These are phyloP conservation scores for Vaccinium macrocarpon DNA, from an alignment of 148 eudicot genomes.

Conservation along the genomic window DNA sequence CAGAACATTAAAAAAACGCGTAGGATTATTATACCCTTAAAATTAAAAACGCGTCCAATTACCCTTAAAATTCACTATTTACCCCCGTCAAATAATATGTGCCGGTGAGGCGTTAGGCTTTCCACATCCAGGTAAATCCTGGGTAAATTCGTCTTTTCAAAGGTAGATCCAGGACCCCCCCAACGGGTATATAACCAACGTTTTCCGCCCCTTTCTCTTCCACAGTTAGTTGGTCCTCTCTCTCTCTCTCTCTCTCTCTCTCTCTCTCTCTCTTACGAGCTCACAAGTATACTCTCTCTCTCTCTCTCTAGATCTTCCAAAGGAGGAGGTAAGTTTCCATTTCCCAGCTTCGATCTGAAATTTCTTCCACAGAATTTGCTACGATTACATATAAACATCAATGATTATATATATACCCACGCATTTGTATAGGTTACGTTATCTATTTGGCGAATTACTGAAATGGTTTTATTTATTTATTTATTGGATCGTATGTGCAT, in stretches of 20 bases:
- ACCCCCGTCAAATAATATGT: background rate
- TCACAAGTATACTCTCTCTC: background rate
- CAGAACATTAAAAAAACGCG: slow-evolving; percentile 5
- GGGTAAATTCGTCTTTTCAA: background rate
- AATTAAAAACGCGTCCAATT: background rate
- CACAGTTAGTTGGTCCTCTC: background rate
- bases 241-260: background rate
- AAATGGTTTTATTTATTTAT: background rate
- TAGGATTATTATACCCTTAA: background rate
- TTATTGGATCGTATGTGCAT: background rate
- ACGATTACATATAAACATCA: background rate
- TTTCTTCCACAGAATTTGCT: background rate
- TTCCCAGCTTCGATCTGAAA: background rate
- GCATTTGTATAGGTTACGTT: background rate
- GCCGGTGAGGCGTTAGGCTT: background rate
- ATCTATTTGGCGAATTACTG: background rate
- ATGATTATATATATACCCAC: background rate
- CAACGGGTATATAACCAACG: slow-evolving; percentile 23
- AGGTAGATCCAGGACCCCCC: slow-evolving; percentile 23
- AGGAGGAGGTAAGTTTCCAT: slow-evolving; percentile 4
- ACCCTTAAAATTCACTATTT: background rate
- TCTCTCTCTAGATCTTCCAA: slow-evolving; percentile 1
- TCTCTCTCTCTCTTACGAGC: background rate
- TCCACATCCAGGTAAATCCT: background rate
- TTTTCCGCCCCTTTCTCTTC: slow-evolving; percentile 16